These are phyloP conservation scores for Collybiopsis confluens DNA, from an alignment of 768 basidiomycete species.

Conservation along the genomic window DNA sequence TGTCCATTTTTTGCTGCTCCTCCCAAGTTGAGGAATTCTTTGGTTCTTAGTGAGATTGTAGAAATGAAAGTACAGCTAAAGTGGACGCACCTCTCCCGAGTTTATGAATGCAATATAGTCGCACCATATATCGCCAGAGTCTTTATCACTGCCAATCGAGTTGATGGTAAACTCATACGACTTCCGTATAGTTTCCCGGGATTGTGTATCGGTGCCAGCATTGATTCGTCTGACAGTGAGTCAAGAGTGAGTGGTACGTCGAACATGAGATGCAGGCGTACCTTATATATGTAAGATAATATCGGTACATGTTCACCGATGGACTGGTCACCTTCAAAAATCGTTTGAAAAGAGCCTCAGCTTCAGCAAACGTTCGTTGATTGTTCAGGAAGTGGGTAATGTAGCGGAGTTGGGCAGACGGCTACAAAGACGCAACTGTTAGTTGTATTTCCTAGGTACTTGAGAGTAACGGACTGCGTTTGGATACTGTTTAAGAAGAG, in stretches of 20 bases:
- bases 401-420: slow-evolving; percentile 81
- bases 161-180: slow-evolving; percentile 93
- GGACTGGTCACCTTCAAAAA: slow-evolving; percentile 77
- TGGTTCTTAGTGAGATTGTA: not conserved
- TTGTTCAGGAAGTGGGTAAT: slow-evolving; percentile 70
- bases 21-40: slow-evolving; percentile 77
- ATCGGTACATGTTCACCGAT: slow-evolving; percentile 87
- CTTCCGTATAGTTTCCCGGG: slow-evolving; percentile 75
- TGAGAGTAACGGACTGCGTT: slow-evolving; percentile 67
- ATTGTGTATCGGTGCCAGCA: slow-evolving; percentile 45
- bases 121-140: slow-evolving; percentile 88
- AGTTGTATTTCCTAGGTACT: not conserved
- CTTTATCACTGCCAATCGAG: slow-evolving; percentile 87
- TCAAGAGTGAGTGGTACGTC: slow-evolving; percentile 11
- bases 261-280: slow-evolving; percentile 22
- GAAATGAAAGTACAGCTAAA: not conserved
- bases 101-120: slow-evolving; percentile 92
- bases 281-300: slow-evolving; percentile 92
- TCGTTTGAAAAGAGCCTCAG: slow-evolving; percentile 84
- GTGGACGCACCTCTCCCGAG: slow-evolving; percentile 62
- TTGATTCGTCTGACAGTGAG: slow-evolving; percentile 57
- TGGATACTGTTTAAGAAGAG: slow-evolving; percentile 79
- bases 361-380: slow-evolving; percentile 63
- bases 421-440: slow-evolving; percentile 35
- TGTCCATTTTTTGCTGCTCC: slow-evolving; percentile 92